These are phyloP conservation scores for Nidula niveotomentosa DNA, from an alignment of 1,284 basidiomycete species.

Conservation along the genomic window DNA sequence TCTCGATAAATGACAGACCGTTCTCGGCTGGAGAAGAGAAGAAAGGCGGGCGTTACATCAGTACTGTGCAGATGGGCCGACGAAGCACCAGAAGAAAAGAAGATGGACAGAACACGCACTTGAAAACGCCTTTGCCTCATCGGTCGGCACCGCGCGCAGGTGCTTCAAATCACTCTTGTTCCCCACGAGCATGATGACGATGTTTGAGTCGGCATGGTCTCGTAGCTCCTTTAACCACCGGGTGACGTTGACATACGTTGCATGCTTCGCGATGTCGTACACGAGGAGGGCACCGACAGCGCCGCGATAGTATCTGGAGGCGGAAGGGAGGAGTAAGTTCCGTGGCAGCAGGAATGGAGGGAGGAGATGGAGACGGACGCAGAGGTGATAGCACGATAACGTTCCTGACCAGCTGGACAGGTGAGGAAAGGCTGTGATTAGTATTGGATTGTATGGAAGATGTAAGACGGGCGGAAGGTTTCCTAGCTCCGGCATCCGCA, in stretches of 20 bases:
- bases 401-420: conserved; percentile 88
- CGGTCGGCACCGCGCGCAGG: conserved; percentile 93
- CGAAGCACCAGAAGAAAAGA: conserved; percentile 1
- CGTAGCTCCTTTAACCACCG: conserved; percentile 99
- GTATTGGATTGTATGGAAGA: not conserved
- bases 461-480: too few relatives aligned
- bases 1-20: conserved; percentile 95
- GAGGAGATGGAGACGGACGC: conserved; percentile 55
- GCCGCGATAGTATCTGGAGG: conserved; percentile 90
- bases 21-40: conserved; percentile 53
- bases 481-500: too few relatives aligned
- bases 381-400: conserved; percentile 98
- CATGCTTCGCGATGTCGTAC: conserved; percentile 94
- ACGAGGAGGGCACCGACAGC: conserved; percentile 93
- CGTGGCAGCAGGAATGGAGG: not conserved
- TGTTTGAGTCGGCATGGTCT: conserved; percentile 92
- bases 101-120: conserved; percentile 47
- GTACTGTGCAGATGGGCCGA: not conserved
- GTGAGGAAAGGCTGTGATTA: conserved; percentile 4
- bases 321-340: not conserved
- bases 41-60: not conserved
- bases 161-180: conserved; percentile 99
- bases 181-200: conserved; percentile 93
- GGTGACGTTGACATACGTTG: conserved; percentile 94
- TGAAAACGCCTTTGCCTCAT: conserved; percentile 87